Base-by-base conservation (phyloP, 2,329 filamentous ascomycete genomes). In the Ophiosphaerella korrae region DNA sequence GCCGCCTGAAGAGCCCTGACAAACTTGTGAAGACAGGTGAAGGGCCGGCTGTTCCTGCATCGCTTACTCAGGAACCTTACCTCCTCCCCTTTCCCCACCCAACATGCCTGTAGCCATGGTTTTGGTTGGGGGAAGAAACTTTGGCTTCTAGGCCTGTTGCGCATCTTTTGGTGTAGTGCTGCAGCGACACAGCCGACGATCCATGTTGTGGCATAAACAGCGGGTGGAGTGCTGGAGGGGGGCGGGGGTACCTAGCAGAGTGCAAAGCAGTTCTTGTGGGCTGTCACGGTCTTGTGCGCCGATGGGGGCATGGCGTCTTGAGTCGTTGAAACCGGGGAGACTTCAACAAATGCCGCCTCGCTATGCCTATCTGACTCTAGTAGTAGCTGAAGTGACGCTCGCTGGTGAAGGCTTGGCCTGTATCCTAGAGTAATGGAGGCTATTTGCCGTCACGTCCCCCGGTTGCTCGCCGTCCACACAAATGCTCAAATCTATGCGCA, bases 41-140 rank as follows among this genome's bases (percentile, higher is more conserved):
- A 52, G 42, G 47, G 52, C 57, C 55, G 39, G 41, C 42, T 61
- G 60, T 62, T 63, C 58, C 62, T 68, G 63, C 61, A 58, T 58
- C 37, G 58, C 55, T 64, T 63, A 60, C 47, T 57, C 57, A 57
- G 49, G 49, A 47, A 48, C 55, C 58, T 40, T 51, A 39, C 43
- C 44, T 45, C 35, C 60, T 53, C 52, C 43, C 51, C 55, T 51
- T 54, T 54, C 57, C 57, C 60, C 60, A 52, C 60, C 60, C 58
- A 54, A 60, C 53, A 50, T 53, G 46, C 53, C 51, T 53, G 46
- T 40, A 51, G 16, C 52, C 37, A 39, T 42, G 42, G 26, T 11
- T 53, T 59, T 58, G 54, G 54, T 48, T 58, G 53, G 39, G 52
- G 35, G 42, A 48, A 52, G 55, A 63, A 63, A 61, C 53, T 48